Conservation (phyloP, 768 basidiomycete species). For the Kwoniella mangroviensis region DNA sequence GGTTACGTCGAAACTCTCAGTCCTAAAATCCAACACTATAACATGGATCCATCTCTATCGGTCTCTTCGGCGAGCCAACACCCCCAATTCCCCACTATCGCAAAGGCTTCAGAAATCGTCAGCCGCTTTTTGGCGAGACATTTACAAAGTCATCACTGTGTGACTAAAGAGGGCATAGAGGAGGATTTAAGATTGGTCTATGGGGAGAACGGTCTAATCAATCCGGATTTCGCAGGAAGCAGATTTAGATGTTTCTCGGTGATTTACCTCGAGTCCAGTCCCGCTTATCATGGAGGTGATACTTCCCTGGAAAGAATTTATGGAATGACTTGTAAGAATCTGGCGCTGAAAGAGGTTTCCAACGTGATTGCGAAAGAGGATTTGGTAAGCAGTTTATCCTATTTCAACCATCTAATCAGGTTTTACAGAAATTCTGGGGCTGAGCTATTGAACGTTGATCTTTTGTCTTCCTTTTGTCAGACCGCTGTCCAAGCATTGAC, state of each 20-base stretch:
- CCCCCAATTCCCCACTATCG: neutral
- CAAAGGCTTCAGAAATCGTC: neutral
- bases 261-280: neutral
- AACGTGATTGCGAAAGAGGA: conserved; percentile 20
- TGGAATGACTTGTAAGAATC: neutral
- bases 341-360: conserved; percentile 9
- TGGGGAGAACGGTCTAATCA: neutral
- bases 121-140: neutral
- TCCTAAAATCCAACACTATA: neutral
- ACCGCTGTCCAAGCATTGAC: conserved; percentile 21
- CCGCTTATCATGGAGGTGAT: neutral
- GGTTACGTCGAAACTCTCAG: neutral
- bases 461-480: neutral
- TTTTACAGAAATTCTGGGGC: too few relatives aligned
- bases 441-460: too few relatives aligned
- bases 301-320: neutral
- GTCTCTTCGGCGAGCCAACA: neutral
- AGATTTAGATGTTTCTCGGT: conserved; percentile 1
- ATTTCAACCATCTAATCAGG: neutral
- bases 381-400: neutral
- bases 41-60: neutral
- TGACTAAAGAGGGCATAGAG: neutral
- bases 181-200: neutral
- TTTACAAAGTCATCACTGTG: neutral
- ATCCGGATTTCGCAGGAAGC: neutral